A percentile compares a stretch with the other conserved stretches of the same genome.
phyloP scores from a whole-genome alignment of 176 grass and related monocot genomes.

The Zea luxurians region DNA sequence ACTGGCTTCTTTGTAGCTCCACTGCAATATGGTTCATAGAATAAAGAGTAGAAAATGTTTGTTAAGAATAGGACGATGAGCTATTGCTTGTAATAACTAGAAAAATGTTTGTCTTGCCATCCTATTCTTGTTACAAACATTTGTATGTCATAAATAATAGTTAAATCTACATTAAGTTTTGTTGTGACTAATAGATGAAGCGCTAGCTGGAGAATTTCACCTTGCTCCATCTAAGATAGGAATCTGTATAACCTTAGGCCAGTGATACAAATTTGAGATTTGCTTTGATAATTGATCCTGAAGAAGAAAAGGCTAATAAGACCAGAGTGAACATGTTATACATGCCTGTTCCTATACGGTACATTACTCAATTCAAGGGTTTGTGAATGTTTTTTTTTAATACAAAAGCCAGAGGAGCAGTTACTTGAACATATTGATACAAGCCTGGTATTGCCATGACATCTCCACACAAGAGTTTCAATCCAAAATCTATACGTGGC shows the following conservation, averaged over 20 bases:
- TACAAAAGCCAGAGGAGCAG: background rate
- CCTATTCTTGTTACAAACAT: background rate
- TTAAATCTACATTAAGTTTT: background rate
- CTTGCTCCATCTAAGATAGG: conserved; percentile 84
- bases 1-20: conserved; percentile 83
- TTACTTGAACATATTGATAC: conserved; percentile 78
- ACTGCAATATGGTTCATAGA: conserved; percentile 53
- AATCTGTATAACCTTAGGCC: conserved; percentile 78
- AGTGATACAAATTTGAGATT: conserved; percentile 85
- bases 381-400: background rate
- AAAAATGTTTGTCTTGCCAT: background rate
- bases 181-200: background rate
- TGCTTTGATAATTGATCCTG: conserved; percentile 81
- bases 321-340: background rate
- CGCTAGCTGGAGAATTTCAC: conserved; percentile 45
- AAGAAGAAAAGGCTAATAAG: conserved; percentile 23
- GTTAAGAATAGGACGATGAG: background rate
- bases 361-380: background rate
- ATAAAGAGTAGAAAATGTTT: background rate
- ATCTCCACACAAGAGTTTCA: conserved; percentile 92
- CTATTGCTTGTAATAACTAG: background rate
- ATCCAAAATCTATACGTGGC: conserved; percentile 78
- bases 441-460: conserved; percentile 87
- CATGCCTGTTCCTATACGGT: conserved; percentile 7
- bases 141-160: background rate